These are phyloP conservation scores for Pseudohalonectria lignicola DNA, from an alignment of 2,329 filamentous ascomycete species.

Conservation along the genomic window DNA sequence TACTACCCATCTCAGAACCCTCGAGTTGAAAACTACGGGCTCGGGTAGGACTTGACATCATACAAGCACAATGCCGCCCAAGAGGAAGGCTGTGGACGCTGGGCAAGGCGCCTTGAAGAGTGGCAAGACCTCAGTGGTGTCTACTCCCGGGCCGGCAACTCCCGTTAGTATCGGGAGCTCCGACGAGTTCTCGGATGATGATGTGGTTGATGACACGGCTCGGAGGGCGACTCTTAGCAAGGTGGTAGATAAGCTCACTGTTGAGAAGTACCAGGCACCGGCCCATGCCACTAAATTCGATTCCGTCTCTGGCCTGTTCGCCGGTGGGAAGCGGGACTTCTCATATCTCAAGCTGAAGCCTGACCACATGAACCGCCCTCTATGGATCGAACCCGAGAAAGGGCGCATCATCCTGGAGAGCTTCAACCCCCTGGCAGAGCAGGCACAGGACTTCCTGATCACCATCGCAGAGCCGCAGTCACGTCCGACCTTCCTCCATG, in stretches of 20 bases:
- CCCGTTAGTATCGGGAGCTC: conserved; percentile 44
- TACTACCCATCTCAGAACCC: too few relatives aligned
- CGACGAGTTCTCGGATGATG: conserved; percentile 41
- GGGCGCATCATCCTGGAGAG: conserved; percentile 88
- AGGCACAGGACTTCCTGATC: conserved; percentile 89
- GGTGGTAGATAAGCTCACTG: conserved; percentile 50
- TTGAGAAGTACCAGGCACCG: conserved; percentile 22
- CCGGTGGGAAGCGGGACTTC: conserved; percentile 47
- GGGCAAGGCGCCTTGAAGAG: conserved; percentile 41
- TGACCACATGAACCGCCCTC: conserved; percentile 74
- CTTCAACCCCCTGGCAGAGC: conserved; percentile 76
- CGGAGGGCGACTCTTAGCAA: too few relatives aligned
- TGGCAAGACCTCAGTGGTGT: conserved; percentile 43
- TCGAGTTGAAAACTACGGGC: too few relatives aligned
- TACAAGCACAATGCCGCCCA: conserved; percentile 49
- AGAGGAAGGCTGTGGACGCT: conserved; percentile 52
- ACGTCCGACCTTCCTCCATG: conserved; percentile 81
- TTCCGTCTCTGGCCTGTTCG: conserved; percentile 17
- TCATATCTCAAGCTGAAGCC: conserved; percentile 73
- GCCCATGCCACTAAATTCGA: conserved; percentile 10
- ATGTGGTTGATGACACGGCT: too few relatives aligned
- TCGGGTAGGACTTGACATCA: too few relatives aligned
- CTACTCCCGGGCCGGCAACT: conserved; percentile 50
- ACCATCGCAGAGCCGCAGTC: conserved; percentile 92
- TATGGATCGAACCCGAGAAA: conserved; percentile 85